Evolutionary conservation across 176 grass and related monocot genomes (phyloP).

Genomic region (Musa itinerans): DNA sequence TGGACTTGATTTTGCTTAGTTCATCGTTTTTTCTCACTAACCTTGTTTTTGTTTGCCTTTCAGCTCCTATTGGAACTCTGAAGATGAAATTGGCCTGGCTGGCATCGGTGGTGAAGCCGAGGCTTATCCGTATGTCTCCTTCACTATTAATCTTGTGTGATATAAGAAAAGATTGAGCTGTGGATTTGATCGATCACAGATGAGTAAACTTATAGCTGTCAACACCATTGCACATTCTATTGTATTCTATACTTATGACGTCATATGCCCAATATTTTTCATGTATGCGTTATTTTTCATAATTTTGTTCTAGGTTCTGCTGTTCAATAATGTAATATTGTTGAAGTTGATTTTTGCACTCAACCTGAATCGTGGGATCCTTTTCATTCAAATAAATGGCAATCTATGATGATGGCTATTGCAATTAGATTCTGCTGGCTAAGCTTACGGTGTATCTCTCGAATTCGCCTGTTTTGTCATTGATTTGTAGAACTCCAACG

Average conservation of each 20-base stretch:
- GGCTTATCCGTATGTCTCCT: slow-evolving; percentile 79
- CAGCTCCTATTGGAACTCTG: slow-evolving; percentile 86
- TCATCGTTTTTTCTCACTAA: neutral
- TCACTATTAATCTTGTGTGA: slow-evolving; percentile 85
- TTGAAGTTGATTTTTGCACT: neutral
- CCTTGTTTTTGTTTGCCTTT: neutral
- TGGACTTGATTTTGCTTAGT: no score
- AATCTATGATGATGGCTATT: neutral
- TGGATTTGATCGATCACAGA: neutral
- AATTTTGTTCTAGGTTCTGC: slow-evolving; percentile 1
- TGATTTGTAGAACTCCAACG: no score
- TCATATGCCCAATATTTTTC: neutral
- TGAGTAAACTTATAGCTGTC: slow-evolving; percentile 2
- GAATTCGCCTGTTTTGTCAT: neutral
- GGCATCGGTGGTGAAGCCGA: slow-evolving; percentile 76
- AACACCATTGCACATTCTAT: neutral
- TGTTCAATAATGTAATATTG: neutral
- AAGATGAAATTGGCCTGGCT: slow-evolving; percentile 52
- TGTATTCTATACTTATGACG: neutral
- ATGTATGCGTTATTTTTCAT: neutral
- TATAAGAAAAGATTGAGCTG: neutral
- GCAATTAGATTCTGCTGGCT: neutral
- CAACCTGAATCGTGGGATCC: neutral
- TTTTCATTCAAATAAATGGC: slow-evolving; percentile 1
- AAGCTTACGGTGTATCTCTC: neutral